Evolutionary conservation across 495 filamentous ascomycete genomes (phyloP).

Genomic region (Neurospora sp.): DNA sequence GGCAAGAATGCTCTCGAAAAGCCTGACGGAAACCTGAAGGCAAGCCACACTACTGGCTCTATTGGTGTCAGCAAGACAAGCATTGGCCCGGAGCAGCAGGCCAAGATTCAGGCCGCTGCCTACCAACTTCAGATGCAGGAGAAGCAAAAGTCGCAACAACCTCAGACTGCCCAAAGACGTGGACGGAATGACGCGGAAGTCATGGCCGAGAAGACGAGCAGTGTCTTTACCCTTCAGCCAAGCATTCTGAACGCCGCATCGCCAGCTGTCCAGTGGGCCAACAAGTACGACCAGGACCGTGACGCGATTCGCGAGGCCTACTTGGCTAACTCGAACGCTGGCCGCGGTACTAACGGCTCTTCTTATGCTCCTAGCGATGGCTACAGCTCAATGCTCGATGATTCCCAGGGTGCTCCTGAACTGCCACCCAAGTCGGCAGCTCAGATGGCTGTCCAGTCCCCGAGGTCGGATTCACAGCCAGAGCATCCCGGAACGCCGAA

Average conservation of each 20-base stretch:
- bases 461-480: not conserved
- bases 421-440: constrained; percentile 25
- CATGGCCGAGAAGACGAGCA: constrained; percentile 70
- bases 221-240: constrained; percentile 81
- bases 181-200: constrained; percentile 45
- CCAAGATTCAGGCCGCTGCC: constrained; percentile 82
- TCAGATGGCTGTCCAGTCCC: constrained; percentile 1
- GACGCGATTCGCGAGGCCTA: constrained; percentile 64
- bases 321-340: constrained; percentile 58
- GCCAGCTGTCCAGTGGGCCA: constrained; percentile 93
- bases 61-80: constrained; percentile 71
- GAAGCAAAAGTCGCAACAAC: constrained; percentile 44
- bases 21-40: constrained; percentile 15
- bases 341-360: constrained; percentile 41
- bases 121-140: constrained; percentile 58
- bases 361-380: constrained; percentile 23
- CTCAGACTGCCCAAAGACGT: constrained; percentile 29
- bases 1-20: constrained; percentile 34
- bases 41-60: constrained; percentile 17
- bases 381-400: constrained; percentile 11
- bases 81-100: constrained; percentile 85
- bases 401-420: constrained; percentile 20
- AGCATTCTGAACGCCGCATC: constrained; percentile 78
- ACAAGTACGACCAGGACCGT: constrained; percentile 70
- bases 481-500: not conserved